A percentile compares a stretch with the other conserved stretches of the same genome.
Evolutionary conservation across 2,329 filamentous ascomycete species (phyloP).

Genomic region (Xylariales sp.): DNA sequence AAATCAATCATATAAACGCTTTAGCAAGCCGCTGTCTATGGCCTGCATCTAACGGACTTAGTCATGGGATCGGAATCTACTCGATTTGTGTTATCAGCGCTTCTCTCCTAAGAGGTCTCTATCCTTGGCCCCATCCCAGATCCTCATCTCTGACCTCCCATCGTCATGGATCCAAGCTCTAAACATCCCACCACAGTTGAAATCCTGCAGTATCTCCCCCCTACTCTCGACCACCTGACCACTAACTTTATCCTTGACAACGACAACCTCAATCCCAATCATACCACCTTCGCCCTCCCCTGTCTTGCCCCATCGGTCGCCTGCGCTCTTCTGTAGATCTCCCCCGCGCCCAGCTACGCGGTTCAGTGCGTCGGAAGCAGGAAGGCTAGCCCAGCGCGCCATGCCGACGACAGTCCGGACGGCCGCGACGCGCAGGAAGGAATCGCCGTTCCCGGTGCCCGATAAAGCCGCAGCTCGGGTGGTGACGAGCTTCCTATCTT

Average conservation of each 20-base stretch:
- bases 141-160: slow-evolving; percentile 51
- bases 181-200: slow-evolving; percentile 87
- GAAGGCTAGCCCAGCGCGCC: slow-evolving; percentile 53
- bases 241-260: slow-evolving; percentile 38
- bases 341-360: slow-evolving; percentile 67
- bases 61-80: too few relatives aligned
- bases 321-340: slow-evolving; percentile 70
- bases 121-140: slow-evolving; percentile 44
- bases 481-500: slow-evolving; percentile 15
- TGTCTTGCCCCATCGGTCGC: slow-evolving; percentile 64
- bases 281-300: slow-evolving; percentile 82
- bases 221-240: slow-evolving; percentile 36
- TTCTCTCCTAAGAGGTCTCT: too few relatives aligned
- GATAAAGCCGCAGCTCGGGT: slow-evolving; percentile 57
- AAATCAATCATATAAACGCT: slow-evolving; percentile 11
- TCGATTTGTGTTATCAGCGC: too few relatives aligned
- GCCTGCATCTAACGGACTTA: too few relatives aligned
- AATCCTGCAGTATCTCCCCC: slow-evolving; percentile 64
- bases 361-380: slow-evolving; percentile 54
- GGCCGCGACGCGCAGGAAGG: slow-evolving; percentile 70
- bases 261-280: slow-evolving; percentile 68
- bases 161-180: slow-evolving; percentile 68
- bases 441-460: slow-evolving; percentile 84
- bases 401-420: slow-evolving; percentile 69
- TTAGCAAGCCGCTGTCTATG: too few relatives aligned